A percentile compares a stretch with the other conserved stretches of the same genome.
Conservation (phyloP, 805 yeast species). For the Saturnispora quitensis region DNA sequence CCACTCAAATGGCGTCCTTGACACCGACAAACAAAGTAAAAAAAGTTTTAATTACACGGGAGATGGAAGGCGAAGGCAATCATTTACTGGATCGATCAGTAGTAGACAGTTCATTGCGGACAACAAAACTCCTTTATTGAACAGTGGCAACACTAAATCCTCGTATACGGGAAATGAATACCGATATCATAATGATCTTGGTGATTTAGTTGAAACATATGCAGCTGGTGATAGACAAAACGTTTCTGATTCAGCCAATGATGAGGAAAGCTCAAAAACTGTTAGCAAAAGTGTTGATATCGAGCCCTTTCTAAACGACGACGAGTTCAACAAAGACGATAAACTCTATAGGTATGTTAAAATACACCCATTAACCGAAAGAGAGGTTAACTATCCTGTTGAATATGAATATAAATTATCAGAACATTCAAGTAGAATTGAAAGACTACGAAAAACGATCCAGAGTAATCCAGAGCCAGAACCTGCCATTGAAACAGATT, state of each 20-base stretch:
- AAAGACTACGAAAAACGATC: background rate
- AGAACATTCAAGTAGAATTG: slow-evolving; percentile 3
- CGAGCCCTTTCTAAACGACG: slow-evolving; percentile 1
- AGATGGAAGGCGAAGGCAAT: slow-evolving; percentile 7
- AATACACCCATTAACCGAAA: slow-evolving; percentile 28
- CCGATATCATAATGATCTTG: slow-evolving; percentile 7
- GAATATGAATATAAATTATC: slow-evolving; percentile 17
- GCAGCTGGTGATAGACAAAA: background rate
- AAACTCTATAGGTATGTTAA: slow-evolving; percentile 27
- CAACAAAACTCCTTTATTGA: background rate
- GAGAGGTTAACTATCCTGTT: slow-evolving; percentile 35
- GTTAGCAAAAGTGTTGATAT: background rate
- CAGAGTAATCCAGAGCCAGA: background rate
- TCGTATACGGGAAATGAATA: background rate
- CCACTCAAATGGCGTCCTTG: background rate
- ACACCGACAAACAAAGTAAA: background rate
- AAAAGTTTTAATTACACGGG: background rate
- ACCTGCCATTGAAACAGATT: background rate
- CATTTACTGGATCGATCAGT: slow-evolving; percentile 12
- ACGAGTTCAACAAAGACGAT: slow-evolving; percentile 30
- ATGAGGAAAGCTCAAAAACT: background rate
- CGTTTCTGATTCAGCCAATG: background rate
- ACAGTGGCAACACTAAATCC: background rate
- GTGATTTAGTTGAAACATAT: slow-evolving; percentile 1
- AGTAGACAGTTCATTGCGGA: background rate